Conservation (phyloP, 345 rosid species). For the Sonneratia caseolaris region DNA sequence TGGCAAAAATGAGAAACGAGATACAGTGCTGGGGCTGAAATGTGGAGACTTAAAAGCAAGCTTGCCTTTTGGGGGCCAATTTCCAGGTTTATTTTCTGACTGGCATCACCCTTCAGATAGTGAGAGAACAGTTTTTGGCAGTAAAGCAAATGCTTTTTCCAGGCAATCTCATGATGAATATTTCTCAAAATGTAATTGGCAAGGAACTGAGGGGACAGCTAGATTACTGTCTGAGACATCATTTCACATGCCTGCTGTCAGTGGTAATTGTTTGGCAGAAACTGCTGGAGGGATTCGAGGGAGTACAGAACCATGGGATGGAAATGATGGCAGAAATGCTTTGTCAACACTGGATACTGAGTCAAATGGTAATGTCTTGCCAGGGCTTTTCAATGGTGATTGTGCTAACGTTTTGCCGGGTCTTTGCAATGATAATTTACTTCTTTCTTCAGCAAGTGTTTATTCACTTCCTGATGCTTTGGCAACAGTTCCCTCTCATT, state of each 20-base stretch:
- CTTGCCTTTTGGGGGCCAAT: constrained; percentile 11
- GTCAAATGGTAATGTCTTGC: background rate
- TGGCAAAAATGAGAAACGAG: constrained; percentile 10
- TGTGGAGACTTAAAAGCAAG: constrained; percentile 12
- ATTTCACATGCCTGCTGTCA: constrained; percentile 15
- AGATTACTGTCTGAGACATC: constrained; percentile 19
- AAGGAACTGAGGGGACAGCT: constrained; percentile 12
- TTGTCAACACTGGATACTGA: constrained; percentile 15
- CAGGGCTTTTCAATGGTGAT: constrained; percentile 4
- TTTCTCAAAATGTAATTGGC: constrained; percentile 23
- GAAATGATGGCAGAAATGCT: constrained; percentile 5
- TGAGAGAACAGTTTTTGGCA: constrained; percentile 30
- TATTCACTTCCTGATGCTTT: constrained; percentile 13
- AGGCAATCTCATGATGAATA: constrained; percentile 24
- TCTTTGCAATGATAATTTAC: constrained; percentile 15
- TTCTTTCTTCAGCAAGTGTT: constrained; percentile 18
- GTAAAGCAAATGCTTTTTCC: constrained; percentile 25
- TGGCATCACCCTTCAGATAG: constrained; percentile 27
- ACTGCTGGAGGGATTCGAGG: constrained; percentile 9
- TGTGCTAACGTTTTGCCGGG: constrained; percentile 15
- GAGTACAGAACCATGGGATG: constrained; percentile 14
- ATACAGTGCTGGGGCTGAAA: constrained; percentile 12
- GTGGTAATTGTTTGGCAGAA: constrained; percentile 13
- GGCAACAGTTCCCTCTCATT: constrained; percentile 25
- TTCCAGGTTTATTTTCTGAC: constrained; percentile 16